phyloP scores from a whole-genome alignment of 495 filamentous ascomycete species.

The Jackrogersella minutella region DNA sequence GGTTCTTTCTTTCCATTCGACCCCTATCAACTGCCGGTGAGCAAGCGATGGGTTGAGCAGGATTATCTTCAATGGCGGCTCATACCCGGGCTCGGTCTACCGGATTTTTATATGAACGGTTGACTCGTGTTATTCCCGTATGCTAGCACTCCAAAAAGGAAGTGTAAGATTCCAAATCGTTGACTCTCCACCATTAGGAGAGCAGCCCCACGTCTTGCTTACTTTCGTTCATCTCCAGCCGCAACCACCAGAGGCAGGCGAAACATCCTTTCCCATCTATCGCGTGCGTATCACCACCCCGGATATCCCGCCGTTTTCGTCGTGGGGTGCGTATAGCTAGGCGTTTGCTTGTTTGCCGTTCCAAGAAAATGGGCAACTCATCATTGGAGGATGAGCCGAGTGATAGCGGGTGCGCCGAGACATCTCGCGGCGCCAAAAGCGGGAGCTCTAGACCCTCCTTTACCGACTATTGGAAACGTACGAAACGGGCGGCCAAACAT shows the following conservation, averaged over 20 bases:
- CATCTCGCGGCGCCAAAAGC: not conserved
- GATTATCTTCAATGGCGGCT: conserved; percentile 88
- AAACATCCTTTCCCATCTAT: conserved; percentile 16
- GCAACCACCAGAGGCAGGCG: conserved; percentile 16
- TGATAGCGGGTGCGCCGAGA: not conserved
- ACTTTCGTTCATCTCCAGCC: conserved; percentile 13
- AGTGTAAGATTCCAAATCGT: conserved; percentile 32
- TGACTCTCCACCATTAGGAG: conserved; percentile 20
- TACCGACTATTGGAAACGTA: conserved; percentile 49
- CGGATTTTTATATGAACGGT: not conserved
- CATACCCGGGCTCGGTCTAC: conserved; percentile 73
- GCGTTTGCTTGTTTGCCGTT: conserved; percentile 1
- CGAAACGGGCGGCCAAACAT: conserved; percentile 41
- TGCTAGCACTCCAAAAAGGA: conserved; percentile 23
- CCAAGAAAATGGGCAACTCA: conserved; percentile 12
- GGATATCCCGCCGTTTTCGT: conserved; percentile 6
- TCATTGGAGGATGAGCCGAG: conserved; percentile 22
- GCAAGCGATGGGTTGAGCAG: conserved; percentile 81
- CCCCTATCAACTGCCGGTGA: conserved; percentile 70
- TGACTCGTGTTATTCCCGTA: too few relatives aligned
- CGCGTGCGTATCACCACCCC: conserved; percentile 16
- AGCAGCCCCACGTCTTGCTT: conserved; percentile 19
- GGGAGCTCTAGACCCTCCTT: conserved; percentile 46
- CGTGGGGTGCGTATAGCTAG: not conserved
- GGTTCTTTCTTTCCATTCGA: too few relatives aligned